phyloP scores from a whole-genome alignment of 2,329 filamentous ascomycete species.

The Colletotrichum liaoningense region DNA sequence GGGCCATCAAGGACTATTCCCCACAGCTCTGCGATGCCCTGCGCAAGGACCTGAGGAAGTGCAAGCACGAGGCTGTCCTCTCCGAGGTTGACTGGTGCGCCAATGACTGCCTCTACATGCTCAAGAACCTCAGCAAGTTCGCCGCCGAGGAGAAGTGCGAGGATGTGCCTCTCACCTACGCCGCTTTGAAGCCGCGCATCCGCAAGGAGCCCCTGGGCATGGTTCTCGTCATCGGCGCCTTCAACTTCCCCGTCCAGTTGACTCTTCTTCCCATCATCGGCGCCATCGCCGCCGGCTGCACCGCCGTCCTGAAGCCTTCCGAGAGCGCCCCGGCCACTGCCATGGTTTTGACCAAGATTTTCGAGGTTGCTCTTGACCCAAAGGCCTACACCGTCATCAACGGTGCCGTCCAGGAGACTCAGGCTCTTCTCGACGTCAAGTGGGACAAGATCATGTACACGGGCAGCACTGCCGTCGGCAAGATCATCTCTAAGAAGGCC shows the following conservation, averaged over 20 bases:
- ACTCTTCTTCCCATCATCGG: conserved; percentile 83
- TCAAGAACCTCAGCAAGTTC: conserved; percentile 84
- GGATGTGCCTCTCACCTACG: conserved; percentile 77
- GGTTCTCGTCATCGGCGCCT: conserved; percentile 88
- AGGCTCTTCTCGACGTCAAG: conserved; percentile 84
- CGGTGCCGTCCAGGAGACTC: conserved; percentile 83
- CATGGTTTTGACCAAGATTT: conserved; percentile 81
- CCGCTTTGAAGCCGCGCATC: conserved; percentile 78
- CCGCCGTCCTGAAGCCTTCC: conserved; percentile 89
- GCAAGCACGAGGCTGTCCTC: conserved; percentile 77
- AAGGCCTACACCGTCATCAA: conserved; percentile 83
- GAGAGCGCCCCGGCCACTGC: conserved; percentile 83
- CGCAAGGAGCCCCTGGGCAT: conserved; percentile 89
- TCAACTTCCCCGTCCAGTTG: conserved; percentile 93
- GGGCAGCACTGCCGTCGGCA: conserved; percentile 81
- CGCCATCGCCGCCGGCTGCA: conserved; percentile 92
- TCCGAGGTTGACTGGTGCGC: conserved; percentile 83
- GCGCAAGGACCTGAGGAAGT: conserved; percentile 82
- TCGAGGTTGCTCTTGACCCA: conserved; percentile 81
- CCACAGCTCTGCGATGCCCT: conserved; percentile 80
- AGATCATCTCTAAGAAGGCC: conserved; percentile 89
- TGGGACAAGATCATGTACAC: conserved; percentile 99
- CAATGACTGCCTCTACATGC: conserved; percentile 83
- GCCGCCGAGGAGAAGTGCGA: conserved; percentile 81
- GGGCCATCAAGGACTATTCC: conserved; percentile 85